phyloP scores from a whole-genome alignment of 202 grass and related monocot species.

The Carex sylvatica region DNA sequence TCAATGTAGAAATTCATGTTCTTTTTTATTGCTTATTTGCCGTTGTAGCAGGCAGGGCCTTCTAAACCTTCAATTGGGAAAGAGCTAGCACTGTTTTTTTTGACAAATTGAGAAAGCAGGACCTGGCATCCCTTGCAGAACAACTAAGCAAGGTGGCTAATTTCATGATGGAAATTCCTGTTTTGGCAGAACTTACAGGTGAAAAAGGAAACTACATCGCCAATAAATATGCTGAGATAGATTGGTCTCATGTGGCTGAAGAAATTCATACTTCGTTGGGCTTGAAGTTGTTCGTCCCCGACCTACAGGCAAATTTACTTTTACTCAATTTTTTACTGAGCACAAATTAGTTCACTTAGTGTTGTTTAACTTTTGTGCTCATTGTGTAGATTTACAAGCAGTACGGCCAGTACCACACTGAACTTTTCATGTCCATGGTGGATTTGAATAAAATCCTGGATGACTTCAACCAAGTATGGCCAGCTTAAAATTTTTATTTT shows the following conservation, averaged over 20 bases:
- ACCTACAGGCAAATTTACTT: background rate
- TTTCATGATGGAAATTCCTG: slow-evolving; percentile 36
- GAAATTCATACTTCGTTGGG: slow-evolving; percentile 44
- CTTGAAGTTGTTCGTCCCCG: background rate
- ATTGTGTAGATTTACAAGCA: no score
- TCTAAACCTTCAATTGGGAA: slow-evolving; percentile 61
- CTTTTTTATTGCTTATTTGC: background rate
- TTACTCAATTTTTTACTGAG: no score
- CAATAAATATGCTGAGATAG: slow-evolving; percentile 42
- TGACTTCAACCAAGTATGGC: no score
- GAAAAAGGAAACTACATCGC: slow-evolving; percentile 66
- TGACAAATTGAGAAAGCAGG: background rate
- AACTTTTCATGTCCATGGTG: no score
- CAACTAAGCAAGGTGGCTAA: slow-evolving; percentile 54
- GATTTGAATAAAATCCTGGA: no score
- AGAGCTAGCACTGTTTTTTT: background rate
- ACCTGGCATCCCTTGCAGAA: slow-evolving; percentile 51
- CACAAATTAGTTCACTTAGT: no score
- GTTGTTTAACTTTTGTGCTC: no score
- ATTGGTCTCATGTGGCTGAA: slow-evolving; percentile 66
- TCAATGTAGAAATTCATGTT: background rate
- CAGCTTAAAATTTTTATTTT: no score
- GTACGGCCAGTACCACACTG: no score
- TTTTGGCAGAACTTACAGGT: slow-evolving; percentile 71
- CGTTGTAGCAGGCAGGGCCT: slow-evolving; percentile 61